A percentile compares a stretch with the other conserved stretches of the same genome.
These are phyloP conservation scores for Syzygium malaccense DNA, from an alignment of 441 rosid genomes.

Conservation along the genomic window DNA sequence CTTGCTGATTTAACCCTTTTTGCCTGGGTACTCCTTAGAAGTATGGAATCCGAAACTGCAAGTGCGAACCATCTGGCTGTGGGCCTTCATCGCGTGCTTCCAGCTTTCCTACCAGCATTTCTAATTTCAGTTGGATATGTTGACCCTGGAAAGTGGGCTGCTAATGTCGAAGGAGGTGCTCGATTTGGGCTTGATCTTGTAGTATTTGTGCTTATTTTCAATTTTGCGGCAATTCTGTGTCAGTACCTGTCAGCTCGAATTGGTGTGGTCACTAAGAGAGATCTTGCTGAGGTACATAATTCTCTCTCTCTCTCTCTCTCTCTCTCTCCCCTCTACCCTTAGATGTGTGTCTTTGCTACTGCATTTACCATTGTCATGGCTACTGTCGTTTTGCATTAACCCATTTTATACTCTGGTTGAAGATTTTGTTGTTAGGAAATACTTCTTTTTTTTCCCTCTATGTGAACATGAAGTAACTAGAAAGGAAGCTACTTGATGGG, in stretches of 20 bases:
- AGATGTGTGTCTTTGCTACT: background rate
- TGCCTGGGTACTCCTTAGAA: conserved; percentile 8
- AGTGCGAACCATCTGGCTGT: conserved; percentile 31
- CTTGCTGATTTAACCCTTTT: conserved; percentile 1
- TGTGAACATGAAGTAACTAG: background rate
- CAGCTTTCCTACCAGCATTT: conserved; percentile 61
- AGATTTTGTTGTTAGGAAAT: background rate
- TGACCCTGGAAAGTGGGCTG: conserved; percentile 99
- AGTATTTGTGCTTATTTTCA: conserved; percentile 63
- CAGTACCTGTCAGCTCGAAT: conserved; percentile 83
- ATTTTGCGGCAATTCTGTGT: conserved; percentile 76
- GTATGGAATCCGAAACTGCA: conserved; percentile 62
- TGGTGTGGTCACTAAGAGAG: conserved; percentile 71
- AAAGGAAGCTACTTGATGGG: background rate
- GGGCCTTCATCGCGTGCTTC: conserved; percentile 44
- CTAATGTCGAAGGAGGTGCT: conserved; percentile 85
- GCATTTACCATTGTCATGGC: background rate
- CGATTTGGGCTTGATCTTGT: conserved; percentile 76
- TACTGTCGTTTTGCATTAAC: background rate
- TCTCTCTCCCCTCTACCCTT: fast-evolving
- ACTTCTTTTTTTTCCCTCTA: background rate
- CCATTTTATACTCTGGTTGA: background rate
- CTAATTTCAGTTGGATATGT: conserved; percentile 78
- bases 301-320: background rate
- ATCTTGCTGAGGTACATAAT: conserved; percentile 80